Evolutionary conservation across 2,329 filamentous ascomycete species (phyloP).

Genomic region (Mycosphaerella arachidis): DNA sequence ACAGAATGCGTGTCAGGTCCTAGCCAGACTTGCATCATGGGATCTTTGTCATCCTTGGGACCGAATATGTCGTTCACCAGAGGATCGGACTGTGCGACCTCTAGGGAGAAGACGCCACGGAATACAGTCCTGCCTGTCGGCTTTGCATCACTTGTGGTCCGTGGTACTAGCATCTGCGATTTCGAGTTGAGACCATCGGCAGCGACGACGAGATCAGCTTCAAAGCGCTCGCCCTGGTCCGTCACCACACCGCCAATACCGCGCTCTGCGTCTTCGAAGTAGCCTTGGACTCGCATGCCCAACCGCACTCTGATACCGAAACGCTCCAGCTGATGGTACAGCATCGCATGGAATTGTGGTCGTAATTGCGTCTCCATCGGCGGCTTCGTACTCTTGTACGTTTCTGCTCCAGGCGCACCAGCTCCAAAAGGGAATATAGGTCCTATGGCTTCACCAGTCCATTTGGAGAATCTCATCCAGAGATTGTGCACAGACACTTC

Average conservation of each 20-base stretch:
- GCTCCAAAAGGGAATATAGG: slow-evolving; percentile 10
- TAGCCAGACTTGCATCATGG: slow-evolving; percentile 20
- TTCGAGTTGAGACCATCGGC: slow-evolving; percentile 27
- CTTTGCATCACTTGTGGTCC: slow-evolving; percentile 8
- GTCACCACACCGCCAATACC: slow-evolving; percentile 27
- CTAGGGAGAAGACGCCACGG: slow-evolving; percentile 18
- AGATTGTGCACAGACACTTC: slow-evolving; percentile 18
- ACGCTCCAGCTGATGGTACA: slow-evolving; percentile 19
- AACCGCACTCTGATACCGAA: slow-evolving; percentile 19
- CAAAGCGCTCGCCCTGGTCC: slow-evolving; percentile 39
- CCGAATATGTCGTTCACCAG: slow-evolving; percentile 19
- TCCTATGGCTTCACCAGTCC: slow-evolving; percentile 19
- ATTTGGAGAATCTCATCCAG: slow-evolving; percentile 18
- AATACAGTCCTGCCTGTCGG: slow-evolving; percentile 23
- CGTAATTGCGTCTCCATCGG: slow-evolving; percentile 20
- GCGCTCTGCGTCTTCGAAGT: slow-evolving; percentile 39
- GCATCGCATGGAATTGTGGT: slow-evolving; percentile 19
- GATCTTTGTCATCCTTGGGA: slow-evolving; percentile 12
- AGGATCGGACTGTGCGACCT: slow-evolving; percentile 16
- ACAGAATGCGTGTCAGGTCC: slow-evolving; percentile 21
- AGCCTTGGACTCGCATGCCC: slow-evolving; percentile 36
- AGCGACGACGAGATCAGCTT: slow-evolving; percentile 38
- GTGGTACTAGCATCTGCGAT: slow-evolving; percentile 7
- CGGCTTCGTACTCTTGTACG: slow-evolving; percentile 8
- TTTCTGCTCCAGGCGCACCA: slow-evolving; percentile 8